Evolutionary conservation across 2,329 filamentous ascomycete species (phyloP).

Genomic region (Juglanconis sp.): DNA sequence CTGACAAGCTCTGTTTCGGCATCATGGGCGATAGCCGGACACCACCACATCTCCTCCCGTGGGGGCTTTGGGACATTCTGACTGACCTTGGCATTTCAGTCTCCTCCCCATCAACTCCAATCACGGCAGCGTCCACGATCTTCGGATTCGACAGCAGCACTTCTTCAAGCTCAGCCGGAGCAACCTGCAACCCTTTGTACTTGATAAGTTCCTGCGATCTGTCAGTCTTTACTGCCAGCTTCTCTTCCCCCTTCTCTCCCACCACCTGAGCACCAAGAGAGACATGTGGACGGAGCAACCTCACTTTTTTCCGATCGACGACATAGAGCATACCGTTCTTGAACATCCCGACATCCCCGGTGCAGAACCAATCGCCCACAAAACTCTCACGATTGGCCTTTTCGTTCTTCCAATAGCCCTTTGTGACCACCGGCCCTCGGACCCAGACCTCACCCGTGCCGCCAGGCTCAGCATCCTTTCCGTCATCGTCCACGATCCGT

Average conservation of each 20-base stretch:
- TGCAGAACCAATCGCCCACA: constrained; percentile 65
- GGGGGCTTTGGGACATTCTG: constrained; percentile 29
- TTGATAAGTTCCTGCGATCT: constrained; percentile 53
- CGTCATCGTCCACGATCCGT: constrained; percentile 38
- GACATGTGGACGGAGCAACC: not conserved
- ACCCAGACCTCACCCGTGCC: constrained; percentile 62
- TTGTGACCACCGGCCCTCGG: constrained; percentile 68
- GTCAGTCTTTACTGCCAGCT: not conserved
- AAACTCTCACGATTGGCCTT: constrained; percentile 63
- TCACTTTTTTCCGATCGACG: constrained; percentile 71
- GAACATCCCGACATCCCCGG: constrained; percentile 73
- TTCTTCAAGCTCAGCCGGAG: constrained; percentile 62
- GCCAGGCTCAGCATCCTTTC: constrained; percentile 36
- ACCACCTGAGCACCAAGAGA: too few relatives aligned
- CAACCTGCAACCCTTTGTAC: constrained; percentile 63
- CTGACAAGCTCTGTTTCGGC: not conserved
- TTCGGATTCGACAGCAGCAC: constrained; percentile 37
- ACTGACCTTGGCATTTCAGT: constrained; percentile 51
- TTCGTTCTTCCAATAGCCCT: constrained; percentile 68
- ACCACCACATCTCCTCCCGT: not conserved
- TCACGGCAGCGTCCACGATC: constrained; percentile 58
- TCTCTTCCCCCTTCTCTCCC: not conserved
- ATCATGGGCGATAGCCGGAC: not conserved
- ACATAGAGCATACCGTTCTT: constrained; percentile 71
- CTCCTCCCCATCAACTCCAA: constrained; percentile 48